These are phyloP conservation scores for Arthrinium puccinioides DNA, from an alignment of 2,329 filamentous ascomycete genomes.

Conservation along the genomic window DNA sequence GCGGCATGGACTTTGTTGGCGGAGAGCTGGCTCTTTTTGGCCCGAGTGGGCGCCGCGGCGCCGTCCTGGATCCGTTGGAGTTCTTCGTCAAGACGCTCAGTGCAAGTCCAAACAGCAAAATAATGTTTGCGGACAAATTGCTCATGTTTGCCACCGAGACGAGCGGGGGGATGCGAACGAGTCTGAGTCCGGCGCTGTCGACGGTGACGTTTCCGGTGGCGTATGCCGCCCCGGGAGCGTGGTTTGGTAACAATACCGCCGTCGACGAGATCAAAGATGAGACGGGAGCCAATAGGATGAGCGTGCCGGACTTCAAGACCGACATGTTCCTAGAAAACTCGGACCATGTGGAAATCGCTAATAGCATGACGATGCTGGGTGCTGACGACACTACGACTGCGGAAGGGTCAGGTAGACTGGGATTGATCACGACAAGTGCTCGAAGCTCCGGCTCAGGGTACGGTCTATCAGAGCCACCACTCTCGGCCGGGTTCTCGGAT, in stretches of 20 bases:
- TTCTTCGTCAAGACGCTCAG: conserved; percentile 36
- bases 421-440: too few species aligned
- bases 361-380: background rate
- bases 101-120: conserved; percentile 34
- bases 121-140: conserved; percentile 34
- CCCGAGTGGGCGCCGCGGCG: conserved; percentile 20
- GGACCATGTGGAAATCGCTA: background rate
- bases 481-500: background rate
- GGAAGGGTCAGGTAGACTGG: too few species aligned
- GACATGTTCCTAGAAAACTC: background rate
- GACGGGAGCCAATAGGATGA: background rate
- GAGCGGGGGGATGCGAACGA: conserved; percentile 27
- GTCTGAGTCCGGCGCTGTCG: conserved; percentile 22
- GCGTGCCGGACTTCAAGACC: background rate
- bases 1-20: conserved; percentile 23
- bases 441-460: background rate
- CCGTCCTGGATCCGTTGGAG: conserved; percentile 31
- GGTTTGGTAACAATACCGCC: background rate
- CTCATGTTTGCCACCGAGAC: conserved; percentile 32
- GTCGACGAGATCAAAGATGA: background rate
- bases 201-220: background rate
- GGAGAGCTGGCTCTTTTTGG: conserved; percentile 24
- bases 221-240: background rate
- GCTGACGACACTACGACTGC: too few species aligned
- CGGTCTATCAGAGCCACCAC: background rate